Conservation (phyloP, 1,139 yeast species). For the Magnusiomyces tetraspermus region DNA sequence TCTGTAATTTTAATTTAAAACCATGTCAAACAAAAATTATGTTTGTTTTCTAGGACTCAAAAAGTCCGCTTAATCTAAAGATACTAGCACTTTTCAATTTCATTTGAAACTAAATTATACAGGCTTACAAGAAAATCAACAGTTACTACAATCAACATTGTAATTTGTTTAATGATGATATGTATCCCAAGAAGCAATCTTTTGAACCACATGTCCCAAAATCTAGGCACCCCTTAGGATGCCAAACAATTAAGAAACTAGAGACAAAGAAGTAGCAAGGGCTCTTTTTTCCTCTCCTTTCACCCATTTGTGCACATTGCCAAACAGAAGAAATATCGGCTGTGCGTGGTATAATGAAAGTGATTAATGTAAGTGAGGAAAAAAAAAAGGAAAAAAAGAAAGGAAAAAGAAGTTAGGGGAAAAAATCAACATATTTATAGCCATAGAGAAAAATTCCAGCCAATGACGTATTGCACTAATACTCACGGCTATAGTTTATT, state of each 20-base stretch:
- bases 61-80: too few species aligned
- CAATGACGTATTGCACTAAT: too few species aligned
- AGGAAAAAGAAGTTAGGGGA: constrained; percentile 9
- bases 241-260: constrained; percentile 12
- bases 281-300: constrained; percentile 26
- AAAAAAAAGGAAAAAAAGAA: constrained; percentile 12
- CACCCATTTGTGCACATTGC: constrained; percentile 29
- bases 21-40: too few species aligned
- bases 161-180: neutral
- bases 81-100: too few species aligned
- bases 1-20: neutral
- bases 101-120: too few species aligned
- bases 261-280: constrained; percentile 19
- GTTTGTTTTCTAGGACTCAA: too few species aligned
- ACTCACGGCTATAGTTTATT: too few species aligned
- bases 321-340: constrained; percentile 20
- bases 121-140: too few species aligned
- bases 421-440: constrained; percentile 4
- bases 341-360: constrained; percentile 29
- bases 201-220: neutral
- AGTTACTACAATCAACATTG: too few species aligned
- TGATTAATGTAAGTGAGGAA: constrained; percentile 18
- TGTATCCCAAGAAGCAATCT: constrained; percentile 6
- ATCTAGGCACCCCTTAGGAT: neutral
- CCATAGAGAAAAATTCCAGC: constrained; percentile 3